phyloP scores from a whole-genome alignment of 2,329 filamentous ascomycete species.

The Xylariomycetidae sp. region DNA sequence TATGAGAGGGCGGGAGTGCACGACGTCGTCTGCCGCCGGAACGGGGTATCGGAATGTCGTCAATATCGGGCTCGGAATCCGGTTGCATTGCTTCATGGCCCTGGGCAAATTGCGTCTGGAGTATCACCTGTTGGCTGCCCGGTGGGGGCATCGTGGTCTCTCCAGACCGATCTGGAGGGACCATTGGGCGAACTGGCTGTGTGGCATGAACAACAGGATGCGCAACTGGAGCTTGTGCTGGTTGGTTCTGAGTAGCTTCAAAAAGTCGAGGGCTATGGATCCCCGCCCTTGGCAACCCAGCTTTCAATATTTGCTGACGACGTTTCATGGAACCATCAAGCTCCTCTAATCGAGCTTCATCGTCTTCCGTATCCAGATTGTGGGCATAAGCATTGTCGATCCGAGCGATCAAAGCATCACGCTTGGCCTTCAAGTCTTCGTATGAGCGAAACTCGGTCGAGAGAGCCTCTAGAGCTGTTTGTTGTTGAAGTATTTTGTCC shows the following conservation, averaged over 20 bases:
- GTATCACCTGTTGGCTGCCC: slow-evolving; percentile 36
- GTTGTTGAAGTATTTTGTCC: slow-evolving; percentile 39
- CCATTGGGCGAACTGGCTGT: slow-evolving; percentile 29
- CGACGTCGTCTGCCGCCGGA: no score
- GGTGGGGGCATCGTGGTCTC: slow-evolving; percentile 21
- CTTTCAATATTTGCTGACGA: slow-evolving; percentile 36
- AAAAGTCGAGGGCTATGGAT: slow-evolving; percentile 36
- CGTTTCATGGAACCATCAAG: slow-evolving; percentile 38
- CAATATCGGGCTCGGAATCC: slow-evolving; percentile 2
- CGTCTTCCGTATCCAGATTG: slow-evolving; percentile 44
- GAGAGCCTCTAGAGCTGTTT: slow-evolving; percentile 37
- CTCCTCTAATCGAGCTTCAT: slow-evolving; percentile 44
- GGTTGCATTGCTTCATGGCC: slow-evolving; percentile 10
- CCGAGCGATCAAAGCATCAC: slow-evolving; percentile 39
- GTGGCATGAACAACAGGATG: slow-evolving; percentile 38
- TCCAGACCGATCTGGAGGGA: slow-evolving; percentile 24
- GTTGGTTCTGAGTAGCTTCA: slow-evolving; percentile 24
- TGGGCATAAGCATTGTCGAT: slow-evolving; percentile 46
- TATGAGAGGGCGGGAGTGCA: no score
- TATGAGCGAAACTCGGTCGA: slow-evolving; percentile 36
- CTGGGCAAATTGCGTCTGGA: slow-evolving; percentile 43
- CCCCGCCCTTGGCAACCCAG: slow-evolving; percentile 36
- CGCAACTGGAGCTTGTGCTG: slow-evolving; percentile 16
- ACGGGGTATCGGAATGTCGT: slow-evolving; percentile 14
- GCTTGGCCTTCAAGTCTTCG: slow-evolving; percentile 34